A percentile compares a stretch with the other conserved stretches of the same genome.
These are phyloP conservation scores for Epichloe brachyelytri DNA, from an alignment of 2,329 filamentous ascomycete genomes.

Conservation along the genomic window DNA sequence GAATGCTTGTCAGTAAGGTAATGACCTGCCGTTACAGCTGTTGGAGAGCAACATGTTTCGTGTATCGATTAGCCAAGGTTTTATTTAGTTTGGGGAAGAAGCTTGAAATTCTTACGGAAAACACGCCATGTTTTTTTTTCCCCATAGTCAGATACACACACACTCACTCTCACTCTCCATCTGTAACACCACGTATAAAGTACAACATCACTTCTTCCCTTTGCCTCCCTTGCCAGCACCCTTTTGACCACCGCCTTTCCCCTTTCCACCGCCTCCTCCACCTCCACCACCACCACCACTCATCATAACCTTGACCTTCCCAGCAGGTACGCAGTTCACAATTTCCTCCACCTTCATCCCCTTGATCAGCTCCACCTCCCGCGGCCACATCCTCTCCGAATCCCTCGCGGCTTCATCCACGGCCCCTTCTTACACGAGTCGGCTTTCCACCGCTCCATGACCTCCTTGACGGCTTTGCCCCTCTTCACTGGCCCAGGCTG, in stretches of 20 bases:
- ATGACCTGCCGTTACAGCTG: too few species aligned
- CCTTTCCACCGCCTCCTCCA: constrained; percentile 17
- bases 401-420: constrained; percentile 49
- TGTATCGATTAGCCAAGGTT: too few species aligned
- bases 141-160: neutral
- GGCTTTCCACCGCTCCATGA: constrained; percentile 67
- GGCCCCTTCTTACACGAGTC: constrained; percentile 45
- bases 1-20: too few species aligned
- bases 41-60: too few species aligned
- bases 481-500: constrained; percentile 87
- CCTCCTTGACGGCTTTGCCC: constrained; percentile 85
- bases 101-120: too few species aligned
- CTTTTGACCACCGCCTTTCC: constrained; percentile 19
- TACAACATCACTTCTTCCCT: constrained; percentile 1
- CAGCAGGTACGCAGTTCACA: constrained; percentile 66
- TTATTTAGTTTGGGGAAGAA: too few species aligned
- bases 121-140: neutral
- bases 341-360: constrained; percentile 71
- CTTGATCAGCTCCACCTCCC: constrained; percentile 76
- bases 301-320: constrained; percentile 70
- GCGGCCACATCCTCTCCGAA: constrained; percentile 67
- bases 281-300: constrained; percentile 34
- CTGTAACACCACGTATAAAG: neutral
- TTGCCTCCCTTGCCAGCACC: constrained; percentile 26
- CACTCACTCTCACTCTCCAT: too few species aligned